Evolutionary conservation across 2,329 filamentous ascomycete genomes (phyloP), one percentile per base, ranked within the genome.

Genomic region (Calonectria ilicicola): DNA sequence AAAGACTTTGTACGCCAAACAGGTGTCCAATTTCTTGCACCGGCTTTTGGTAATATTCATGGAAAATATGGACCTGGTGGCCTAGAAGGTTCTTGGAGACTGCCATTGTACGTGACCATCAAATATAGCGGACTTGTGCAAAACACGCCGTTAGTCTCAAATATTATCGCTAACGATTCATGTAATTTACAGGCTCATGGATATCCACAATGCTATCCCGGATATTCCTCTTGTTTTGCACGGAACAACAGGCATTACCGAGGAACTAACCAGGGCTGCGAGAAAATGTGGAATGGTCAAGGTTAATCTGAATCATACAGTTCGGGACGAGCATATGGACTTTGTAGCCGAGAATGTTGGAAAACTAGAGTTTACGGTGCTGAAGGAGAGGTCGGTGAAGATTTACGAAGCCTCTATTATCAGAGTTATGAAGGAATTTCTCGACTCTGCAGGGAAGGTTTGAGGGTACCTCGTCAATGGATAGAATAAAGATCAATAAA

Each of bases 1-100:
- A 38, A 32, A 23, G 49, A 72, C 17, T 72, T 72, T 38, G 66
- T 72, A 12, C 26, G 44, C 9, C 40, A 69, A 29, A 72, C 70
- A 2, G 66, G 70, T 5, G 70, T 72, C 17, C 66, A 72, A 19
- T 72, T 69, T 15, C 35, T 72, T 14, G 70, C 70, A 14, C 70
- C 70, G 5, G 68, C 70, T 7, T 72, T 72, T 69, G 70, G 70
- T 17, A 72, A 72, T 21, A 56, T 72, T 26, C 70, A 72, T 23
- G 70, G 66, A 12, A 72, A 53, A 29, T 72, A 72, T 47, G 70
- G 70, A 27, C 42, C 65, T 2, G 35, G 23, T 40, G 53, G 53
- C 6, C 32, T 21, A 17, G 53, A 60, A 21, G 32, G 53, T 4
- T 60, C 17, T 40, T 60, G 53, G 53, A 40, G 53, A 60, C 53